Evolutionary conservation across 768 basidiomycete genomes (phyloP).

Genomic region (Botryobasidium botryosum): DNA sequence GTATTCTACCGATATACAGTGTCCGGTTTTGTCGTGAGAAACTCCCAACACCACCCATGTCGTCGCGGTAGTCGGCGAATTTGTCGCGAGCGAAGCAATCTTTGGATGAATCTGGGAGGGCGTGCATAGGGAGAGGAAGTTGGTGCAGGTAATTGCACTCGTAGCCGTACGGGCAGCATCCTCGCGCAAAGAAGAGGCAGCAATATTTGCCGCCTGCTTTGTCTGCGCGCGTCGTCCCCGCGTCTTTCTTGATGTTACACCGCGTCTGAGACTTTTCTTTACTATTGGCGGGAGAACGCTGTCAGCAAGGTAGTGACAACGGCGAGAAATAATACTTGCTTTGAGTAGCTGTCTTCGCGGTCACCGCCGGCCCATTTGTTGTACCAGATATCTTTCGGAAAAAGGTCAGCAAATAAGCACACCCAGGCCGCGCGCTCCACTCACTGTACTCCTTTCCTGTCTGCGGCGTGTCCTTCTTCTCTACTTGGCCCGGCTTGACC

Average conservation of each 20-base stretch:
- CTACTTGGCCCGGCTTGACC: conserved; percentile 78
- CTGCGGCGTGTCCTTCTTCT: conserved; percentile 74
- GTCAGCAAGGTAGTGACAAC: background rate
- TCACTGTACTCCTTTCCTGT: conserved; percentile 93
- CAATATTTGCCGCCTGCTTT: conserved; percentile 82
- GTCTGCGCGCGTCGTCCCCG: conserved; percentile 89
- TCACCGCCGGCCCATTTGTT: conserved; percentile 99
- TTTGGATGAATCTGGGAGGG: conserved; percentile 78
- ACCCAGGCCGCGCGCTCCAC: conserved; percentile 18
- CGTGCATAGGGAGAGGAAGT: conserved; percentile 51
- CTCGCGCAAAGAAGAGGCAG: conserved; percentile 90
- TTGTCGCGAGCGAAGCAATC: conserved; percentile 97
- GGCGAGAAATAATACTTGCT: conserved; percentile 33
- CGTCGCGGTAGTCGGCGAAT: conserved; percentile 92
- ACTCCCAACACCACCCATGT: conserved; percentile 98
- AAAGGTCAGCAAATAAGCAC: conserved; percentile 1
- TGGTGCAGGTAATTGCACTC: conserved; percentile 94
- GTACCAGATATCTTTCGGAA: conserved; percentile 76
- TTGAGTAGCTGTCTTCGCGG: conserved; percentile 89
- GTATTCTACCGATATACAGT: conserved; percentile 84
- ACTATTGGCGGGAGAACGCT: conserved; percentile 25
- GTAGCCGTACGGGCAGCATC: conserved; percentile 96
- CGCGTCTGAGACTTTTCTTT: conserved; percentile 90
- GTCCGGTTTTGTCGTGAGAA: conserved; percentile 91
- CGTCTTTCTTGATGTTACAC: conserved; percentile 74